These are phyloP conservation scores for Exophiala sp. DNA, from an alignment of 2,329 filamentous ascomycete species.

Conservation along the genomic window DNA sequence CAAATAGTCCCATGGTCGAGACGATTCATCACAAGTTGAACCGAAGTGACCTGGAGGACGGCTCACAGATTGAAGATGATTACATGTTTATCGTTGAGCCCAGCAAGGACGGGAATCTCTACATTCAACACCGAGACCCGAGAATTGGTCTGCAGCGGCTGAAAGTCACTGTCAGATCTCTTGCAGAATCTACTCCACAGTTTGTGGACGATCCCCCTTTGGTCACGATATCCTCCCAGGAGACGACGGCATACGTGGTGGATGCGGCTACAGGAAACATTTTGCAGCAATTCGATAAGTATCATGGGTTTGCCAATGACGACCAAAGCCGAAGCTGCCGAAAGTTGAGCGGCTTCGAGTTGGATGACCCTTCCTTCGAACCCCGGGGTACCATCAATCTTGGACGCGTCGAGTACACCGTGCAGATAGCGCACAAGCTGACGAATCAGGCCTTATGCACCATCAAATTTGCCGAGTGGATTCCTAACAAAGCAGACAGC, in stretches of 20 bases:
- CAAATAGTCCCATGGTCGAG: constrained; percentile 82
- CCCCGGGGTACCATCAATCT: constrained; percentile 76
- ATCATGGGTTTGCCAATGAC: constrained; percentile 17
- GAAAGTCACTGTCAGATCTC: constrained; percentile 61
- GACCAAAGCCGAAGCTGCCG: constrained; percentile 64
- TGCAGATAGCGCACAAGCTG: constrained; percentile 74
- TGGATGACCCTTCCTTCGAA: constrained; percentile 68
- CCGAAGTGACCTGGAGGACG: constrained; percentile 57
- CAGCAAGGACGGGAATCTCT: constrained; percentile 78
- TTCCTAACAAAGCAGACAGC: constrained; percentile 82
- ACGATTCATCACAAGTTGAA: constrained; percentile 76
- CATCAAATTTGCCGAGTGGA: constrained; percentile 91
- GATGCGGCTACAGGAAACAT: constrained; percentile 82
- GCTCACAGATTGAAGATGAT: constrained; percentile 66
- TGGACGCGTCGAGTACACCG: constrained; percentile 83
- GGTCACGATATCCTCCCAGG: constrained; percentile 88
- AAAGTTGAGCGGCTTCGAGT: constrained; percentile 59
- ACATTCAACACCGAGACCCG: constrained; percentile 72
- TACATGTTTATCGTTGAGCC: constrained; percentile 96
- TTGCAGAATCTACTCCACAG: constrained; percentile 82
- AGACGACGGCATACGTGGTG: constrained; percentile 81
- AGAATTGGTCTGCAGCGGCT: constrained; percentile 46
- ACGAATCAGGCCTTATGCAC: constrained; percentile 77
- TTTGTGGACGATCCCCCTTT: constrained; percentile 67
- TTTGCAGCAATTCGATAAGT: constrained; percentile 73